A percentile compares a stretch with the other conserved stretches of the same genome.
Evolutionary conservation across 2,329 filamentous ascomycete species (phyloP).

Genomic region (Venturia effusa): DNA sequence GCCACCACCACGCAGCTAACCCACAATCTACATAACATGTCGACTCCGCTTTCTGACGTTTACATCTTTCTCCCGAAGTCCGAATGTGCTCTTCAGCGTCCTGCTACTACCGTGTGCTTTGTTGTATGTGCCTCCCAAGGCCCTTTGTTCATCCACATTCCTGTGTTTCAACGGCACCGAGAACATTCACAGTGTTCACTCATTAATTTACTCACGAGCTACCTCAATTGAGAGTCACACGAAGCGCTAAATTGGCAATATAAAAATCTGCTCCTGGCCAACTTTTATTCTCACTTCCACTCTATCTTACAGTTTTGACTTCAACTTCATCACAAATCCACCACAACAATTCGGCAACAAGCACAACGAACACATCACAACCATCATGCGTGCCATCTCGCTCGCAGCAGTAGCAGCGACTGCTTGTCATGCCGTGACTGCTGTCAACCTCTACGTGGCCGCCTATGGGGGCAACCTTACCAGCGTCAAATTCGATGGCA

Average conservation of each 20-base stretch:
- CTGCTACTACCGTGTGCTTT: background rate
- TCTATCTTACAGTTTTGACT: background rate
- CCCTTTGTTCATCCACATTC: background rate
- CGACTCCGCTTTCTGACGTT: background rate
- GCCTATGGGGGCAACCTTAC: conserved; percentile 36
- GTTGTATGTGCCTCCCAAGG: background rate
- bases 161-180: background rate
- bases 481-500: conserved; percentile 25
- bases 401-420: conserved; percentile 1
- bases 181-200: background rate
- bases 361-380: background rate
- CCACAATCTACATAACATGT: background rate
- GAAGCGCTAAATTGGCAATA: background rate
- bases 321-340: background rate
- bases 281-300: background rate
- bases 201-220: background rate
- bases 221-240: background rate
- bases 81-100: background rate
- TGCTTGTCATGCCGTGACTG: conserved; percentile 10
- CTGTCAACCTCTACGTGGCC: conserved; percentile 31
- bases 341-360: background rate
- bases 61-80: background rate
- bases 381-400: background rate
- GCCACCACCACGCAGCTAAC: background rate
- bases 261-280: background rate